Evolutionary conservation across 2,329 filamentous ascomycete genomes (phyloP).

Genomic region (Aspergillus clavatus): DNA sequence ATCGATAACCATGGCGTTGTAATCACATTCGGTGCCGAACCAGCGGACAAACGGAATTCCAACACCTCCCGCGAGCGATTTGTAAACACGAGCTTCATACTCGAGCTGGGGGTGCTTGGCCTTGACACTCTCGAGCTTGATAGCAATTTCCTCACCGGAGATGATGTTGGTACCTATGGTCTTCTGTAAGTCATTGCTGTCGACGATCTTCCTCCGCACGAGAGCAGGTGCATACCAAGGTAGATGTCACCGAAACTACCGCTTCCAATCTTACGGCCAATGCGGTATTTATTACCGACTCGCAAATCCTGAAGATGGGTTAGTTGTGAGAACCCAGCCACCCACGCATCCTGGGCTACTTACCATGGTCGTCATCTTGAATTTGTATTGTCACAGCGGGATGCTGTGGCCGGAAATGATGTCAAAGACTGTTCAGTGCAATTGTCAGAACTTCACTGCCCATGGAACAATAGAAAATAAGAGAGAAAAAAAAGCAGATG

Average conservation of each 20-base stretch:
- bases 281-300: constrained; percentile 99
- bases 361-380: constrained; percentile 39
- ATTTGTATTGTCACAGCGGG: constrained; percentile 24
- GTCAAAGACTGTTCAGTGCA: constrained; percentile 11
- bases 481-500: too few species aligned
- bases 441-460: too few species aligned
- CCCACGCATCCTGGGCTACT: constrained; percentile 10
- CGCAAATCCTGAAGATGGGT: constrained; percentile 75
- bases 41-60: constrained; percentile 98
- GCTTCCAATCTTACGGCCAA: constrained; percentile 97
- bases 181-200: constrained; percentile 9
- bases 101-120: constrained; percentile 98
- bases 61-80: constrained; percentile 86
- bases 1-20: constrained; percentile 99
- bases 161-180: constrained; percentile 93
- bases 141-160: constrained; percentile 97
- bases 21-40: constrained; percentile 99
- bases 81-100: constrained; percentile 91
- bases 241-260: constrained; percentile 98
- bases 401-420: constrained; percentile 19
- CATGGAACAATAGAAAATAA: too few species aligned
- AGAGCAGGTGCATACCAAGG: constrained; percentile 54
- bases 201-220: neutral
- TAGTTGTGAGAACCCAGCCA: constrained; percentile 8
- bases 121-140: constrained; percentile 99